These are phyloP conservation scores for Gloeopeniophorella convolvens DNA, from an alignment of 768 basidiomycete genomes.

Conservation along the genomic window DNA sequence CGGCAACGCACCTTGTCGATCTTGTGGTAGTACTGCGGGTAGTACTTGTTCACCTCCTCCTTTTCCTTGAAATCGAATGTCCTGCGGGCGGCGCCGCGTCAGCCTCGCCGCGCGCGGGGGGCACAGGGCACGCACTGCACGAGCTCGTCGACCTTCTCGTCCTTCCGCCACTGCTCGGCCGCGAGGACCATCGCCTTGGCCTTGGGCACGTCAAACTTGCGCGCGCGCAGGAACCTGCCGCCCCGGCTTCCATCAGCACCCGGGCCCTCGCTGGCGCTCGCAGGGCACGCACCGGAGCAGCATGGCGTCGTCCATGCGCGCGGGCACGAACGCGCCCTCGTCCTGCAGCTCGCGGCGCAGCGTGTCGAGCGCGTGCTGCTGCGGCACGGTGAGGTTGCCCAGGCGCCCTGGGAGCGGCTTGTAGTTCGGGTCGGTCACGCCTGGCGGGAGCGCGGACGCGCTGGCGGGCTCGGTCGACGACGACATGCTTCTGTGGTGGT, in stretches of 20 bases:
- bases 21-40: slow-evolving; percentile 96
- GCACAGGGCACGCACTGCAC: slow-evolving; percentile 49
- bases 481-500: background rate
- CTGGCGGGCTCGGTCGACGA: slow-evolving; percentile 32
- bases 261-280: background rate
- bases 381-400: slow-evolving; percentile 65
- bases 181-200: slow-evolving; percentile 79
- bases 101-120: no score
- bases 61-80: slow-evolving; percentile 86
- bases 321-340: slow-evolving; percentile 52
- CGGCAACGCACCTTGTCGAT: slow-evolving; percentile 69
- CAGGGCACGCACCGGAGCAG: slow-evolving; percentile 49
- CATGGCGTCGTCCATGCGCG: slow-evolving; percentile 64
- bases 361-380: slow-evolving; percentile 61
- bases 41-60: slow-evolving; percentile 79
- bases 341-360: slow-evolving; percentile 58
- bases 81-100: slow-evolving; percentile 31
- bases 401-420: slow-evolving; percentile 64
- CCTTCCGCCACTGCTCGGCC: slow-evolving; percentile 86
- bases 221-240: slow-evolving; percentile 85
- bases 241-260: no score
- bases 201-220: slow-evolving; percentile 82
- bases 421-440: slow-evolving; percentile 59
- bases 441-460: slow-evolving; percentile 49
- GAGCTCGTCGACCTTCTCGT: slow-evolving; percentile 75